Evolutionary conservation across 2,329 filamentous ascomycete species (phyloP).

Genomic region (Fusarium sp.): DNA sequence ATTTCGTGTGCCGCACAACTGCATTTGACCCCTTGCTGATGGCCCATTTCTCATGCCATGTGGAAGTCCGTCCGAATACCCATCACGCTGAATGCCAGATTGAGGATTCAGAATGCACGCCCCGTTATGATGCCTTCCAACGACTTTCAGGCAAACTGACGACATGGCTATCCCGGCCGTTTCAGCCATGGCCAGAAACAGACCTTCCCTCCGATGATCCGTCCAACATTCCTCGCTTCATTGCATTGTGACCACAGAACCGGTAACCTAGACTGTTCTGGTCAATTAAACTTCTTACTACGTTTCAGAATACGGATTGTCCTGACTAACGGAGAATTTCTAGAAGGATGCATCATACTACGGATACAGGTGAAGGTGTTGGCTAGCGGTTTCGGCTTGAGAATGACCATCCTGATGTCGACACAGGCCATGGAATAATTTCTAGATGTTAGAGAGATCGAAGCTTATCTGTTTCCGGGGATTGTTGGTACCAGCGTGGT

Average conservation of each 20-base stretch:
- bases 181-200: conserved; percentile 44
- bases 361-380: not conserved
- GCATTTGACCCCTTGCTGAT: conserved; percentile 29
- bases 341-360: not conserved
- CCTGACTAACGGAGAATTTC: conserved; percentile 3
- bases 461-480: conserved; percentile 24
- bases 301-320: conserved; percentile 39
- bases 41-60: conserved; percentile 15
- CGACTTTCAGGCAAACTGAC: conserved; percentile 8
- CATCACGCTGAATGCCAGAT: conserved; percentile 15
- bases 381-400: conserved; percentile 11
- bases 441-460: conserved; percentile 4
- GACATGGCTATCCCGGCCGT: conserved; percentile 22
- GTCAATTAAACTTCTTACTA: conserved; percentile 39
- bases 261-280: conserved; percentile 39
- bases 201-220: conserved; percentile 32
- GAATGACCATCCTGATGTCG: not conserved
- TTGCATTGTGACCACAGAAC: conserved; percentile 41
- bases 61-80: conserved; percentile 14
- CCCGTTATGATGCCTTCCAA: not conserved
- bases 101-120: not conserved
- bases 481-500: conserved; percentile 18
- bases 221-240: conserved; percentile 24
- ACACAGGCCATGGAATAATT: not conserved
- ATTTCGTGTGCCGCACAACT: conserved; percentile 27